These are phyloP conservation scores for Macrocybe gigantea DNA, from an alignment of 768 basidiomycete genomes.

Conservation along the genomic window DNA sequence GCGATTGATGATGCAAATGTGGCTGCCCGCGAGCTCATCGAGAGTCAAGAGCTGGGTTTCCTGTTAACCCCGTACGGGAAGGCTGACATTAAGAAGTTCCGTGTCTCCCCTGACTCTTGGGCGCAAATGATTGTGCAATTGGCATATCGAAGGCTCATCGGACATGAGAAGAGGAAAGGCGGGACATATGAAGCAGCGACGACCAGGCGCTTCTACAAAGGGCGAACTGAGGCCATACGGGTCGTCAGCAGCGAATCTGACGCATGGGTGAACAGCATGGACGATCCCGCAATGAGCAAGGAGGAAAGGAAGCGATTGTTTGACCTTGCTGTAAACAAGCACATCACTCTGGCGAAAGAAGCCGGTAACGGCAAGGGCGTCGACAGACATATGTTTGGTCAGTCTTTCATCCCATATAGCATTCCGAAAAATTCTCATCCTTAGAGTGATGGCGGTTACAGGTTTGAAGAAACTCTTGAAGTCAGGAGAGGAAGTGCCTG, in stretches of 20 bases:
- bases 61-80: constrained; percentile 77
- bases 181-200: constrained; percentile 94
- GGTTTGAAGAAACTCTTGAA: constrained; percentile 67
- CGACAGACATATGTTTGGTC: constrained; percentile 86
- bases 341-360: constrained; percentile 57
- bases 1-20: constrained; percentile 55
- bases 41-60: constrained; percentile 59
- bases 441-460: constrained; percentile 16
- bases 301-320: constrained; percentile 51
- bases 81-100: constrained; percentile 76
- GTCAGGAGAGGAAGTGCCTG: constrained; percentile 59
- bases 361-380: constrained; percentile 70
- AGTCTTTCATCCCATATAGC: constrained; percentile 10
- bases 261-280: constrained; percentile 74
- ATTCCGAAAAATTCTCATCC: background rate
- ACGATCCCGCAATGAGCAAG: constrained; percentile 33
- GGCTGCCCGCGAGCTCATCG: constrained; percentile 51
- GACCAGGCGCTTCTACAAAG: constrained; percentile 83
- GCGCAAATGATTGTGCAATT: constrained; percentile 90
- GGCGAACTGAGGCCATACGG: constrained; percentile 91
- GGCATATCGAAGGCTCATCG: constrained; percentile 72
- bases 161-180: constrained; percentile 49
- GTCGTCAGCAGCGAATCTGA: constrained; percentile 75
- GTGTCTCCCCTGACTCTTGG: constrained; percentile 93
- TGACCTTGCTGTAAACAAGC: constrained; percentile 54